Evolutionary conservation across 2,329 filamentous ascomycete genomes (phyloP), one percentile per base, ranked within the genome.

Genomic region (Trichoderma hamatum): DNA sequence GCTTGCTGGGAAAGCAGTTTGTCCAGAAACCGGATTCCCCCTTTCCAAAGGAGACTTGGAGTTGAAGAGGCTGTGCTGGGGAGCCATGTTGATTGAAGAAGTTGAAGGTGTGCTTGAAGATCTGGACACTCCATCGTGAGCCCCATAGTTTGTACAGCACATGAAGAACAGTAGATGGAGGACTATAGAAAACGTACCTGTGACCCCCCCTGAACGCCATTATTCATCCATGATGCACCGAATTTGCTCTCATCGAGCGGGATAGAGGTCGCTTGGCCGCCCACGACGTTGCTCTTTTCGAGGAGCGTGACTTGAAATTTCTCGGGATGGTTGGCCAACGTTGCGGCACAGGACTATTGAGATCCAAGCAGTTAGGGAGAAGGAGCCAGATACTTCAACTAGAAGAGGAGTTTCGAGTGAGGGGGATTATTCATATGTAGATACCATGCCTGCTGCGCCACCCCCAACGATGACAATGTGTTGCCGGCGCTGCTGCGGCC

Each of bases 21-120:
- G 86, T 88, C 88, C 88, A 90, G 79, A 90, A 90, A 9, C 82
- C 81, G 46, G 88, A 83, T 19, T 77, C 72, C 24, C 83, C 87
- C 74, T 89, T 90, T 81, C 84, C 83, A 73, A 90, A 90, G 0
- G 88, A 86, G 3, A 90, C 84, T 74, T 90, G 87, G 6, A 90
- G 81, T 71, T 86, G 83, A 51, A 90, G 85, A 10, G 87, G 84
- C 72, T 88, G 82, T 3, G 88, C 82, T 63, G 85, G 82, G 72
- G 85, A 83, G 14, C 84, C 84, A 71, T 89, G 84, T 61, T 84
- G 81, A 5, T 83, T 80, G 73, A 90, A 90, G 83, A 89, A 89
- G 64, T 86, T 86, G 81, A 90, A 86, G 0, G 88, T 90, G 74
- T 90, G 88, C 74, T 90, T 87, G 78, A 90, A 90, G 72, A 90